Evolutionary conservation across 2,329 filamentous ascomycete species (phyloP).

Genomic region (Arthrobotrys musiformis): DNA sequence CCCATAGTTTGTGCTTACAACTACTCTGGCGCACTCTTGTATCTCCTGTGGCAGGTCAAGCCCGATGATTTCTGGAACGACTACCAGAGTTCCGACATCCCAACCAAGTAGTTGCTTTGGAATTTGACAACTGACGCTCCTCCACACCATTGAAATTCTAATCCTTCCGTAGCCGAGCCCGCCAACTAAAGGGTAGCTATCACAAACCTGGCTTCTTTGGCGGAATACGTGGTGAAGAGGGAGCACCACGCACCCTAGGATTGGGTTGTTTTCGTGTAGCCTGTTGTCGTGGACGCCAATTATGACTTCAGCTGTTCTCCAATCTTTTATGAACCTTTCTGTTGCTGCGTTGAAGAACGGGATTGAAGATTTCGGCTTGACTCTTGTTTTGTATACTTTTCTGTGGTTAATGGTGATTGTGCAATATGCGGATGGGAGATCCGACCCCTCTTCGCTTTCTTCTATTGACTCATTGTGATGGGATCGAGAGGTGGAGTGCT

Average conservation of each 20-base stretch:
- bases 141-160: conserved; percentile 77
- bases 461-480: conserved; percentile 66
- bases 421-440: conserved; percentile 76
- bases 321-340: conserved; percentile 77
- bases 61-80: conserved; percentile 19
- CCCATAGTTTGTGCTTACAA: conserved; percentile 1
- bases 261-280: conserved; percentile 75
- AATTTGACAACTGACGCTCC: conserved; percentile 73
- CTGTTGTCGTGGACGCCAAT: conserved; percentile 75
- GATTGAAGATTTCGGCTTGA: conserved; percentile 80
- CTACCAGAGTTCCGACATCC: conserved; percentile 76
- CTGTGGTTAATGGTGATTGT: conserved; percentile 78
- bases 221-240: conserved; percentile 72
- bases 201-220: conserved; percentile 73
- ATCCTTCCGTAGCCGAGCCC: conserved; percentile 78
- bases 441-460: conserved; percentile 71
- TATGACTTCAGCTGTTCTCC: conserved; percentile 74
- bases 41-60: conserved; percentile 25
- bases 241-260: conserved; percentile 77
- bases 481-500: conserved; percentile 24
- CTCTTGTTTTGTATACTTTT: conserved; percentile 75
- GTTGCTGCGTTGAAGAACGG: conserved; percentile 82
- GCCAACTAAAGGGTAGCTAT: conserved; percentile 74
- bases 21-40: conserved; percentile 19
- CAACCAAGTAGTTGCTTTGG: conserved; percentile 69